A percentile compares a stretch with the other conserved stretches of the same genome.
These are phyloP conservation scores for Aspergillus sergii DNA, from an alignment of 2,329 filamentous ascomycete species.

Conservation along the genomic window DNA sequence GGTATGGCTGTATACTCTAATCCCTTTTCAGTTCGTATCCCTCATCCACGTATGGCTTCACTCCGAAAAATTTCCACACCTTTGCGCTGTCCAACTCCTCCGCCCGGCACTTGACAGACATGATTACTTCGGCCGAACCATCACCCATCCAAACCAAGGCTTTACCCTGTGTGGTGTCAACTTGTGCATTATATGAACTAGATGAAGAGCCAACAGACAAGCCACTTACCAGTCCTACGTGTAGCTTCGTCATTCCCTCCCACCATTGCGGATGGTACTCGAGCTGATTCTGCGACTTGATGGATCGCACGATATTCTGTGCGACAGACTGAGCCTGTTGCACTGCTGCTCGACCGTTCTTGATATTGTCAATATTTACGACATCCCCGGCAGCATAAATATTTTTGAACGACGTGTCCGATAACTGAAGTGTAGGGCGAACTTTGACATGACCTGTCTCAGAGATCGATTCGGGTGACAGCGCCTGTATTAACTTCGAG, in stretches of 20 bases:
- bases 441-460: constrained; percentile 56
- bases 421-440: constrained; percentile 60
- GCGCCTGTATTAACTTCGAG: constrained; percentile 50
- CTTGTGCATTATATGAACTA: not conserved
- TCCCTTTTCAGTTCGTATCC: constrained; percentile 3
- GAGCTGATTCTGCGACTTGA: constrained; percentile 44
- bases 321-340: constrained; percentile 57
- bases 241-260: constrained; percentile 58
- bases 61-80: constrained; percentile 41
- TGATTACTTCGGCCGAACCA: constrained; percentile 48
- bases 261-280: constrained; percentile 50
- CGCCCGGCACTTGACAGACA: constrained; percentile 39
- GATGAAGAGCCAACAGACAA: not conserved
- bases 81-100: constrained; percentile 49
- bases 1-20: not conserved
- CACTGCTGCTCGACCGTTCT: constrained; percentile 59
- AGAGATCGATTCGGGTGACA: constrained; percentile 51
- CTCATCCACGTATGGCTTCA: constrained; percentile 43
- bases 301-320: constrained; percentile 56
- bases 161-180: constrained; percentile 41
- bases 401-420: constrained; percentile 50
- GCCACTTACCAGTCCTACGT: constrained; percentile 53
- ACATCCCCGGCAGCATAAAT: constrained; percentile 69
- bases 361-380: constrained; percentile 53
- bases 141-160: constrained; percentile 50